Base-by-base conservation (phyloP, 2,329 filamentous ascomycete species). In the Paraphaeosphaeria sporulosa region DNA sequence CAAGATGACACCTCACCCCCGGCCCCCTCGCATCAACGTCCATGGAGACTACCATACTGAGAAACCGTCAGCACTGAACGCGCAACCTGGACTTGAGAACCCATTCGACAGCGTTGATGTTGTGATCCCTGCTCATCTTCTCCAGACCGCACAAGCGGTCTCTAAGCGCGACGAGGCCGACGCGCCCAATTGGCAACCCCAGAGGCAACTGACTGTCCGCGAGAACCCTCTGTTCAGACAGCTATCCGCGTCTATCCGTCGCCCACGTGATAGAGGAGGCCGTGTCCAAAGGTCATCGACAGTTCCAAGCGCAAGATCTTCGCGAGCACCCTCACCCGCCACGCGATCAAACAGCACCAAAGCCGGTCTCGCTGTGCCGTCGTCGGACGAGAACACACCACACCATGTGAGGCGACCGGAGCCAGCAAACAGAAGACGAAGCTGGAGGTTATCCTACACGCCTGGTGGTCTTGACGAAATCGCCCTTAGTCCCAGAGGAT, bases 121-220 rank as follows among this genome's bases (percentile, higher is more conserved):
- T 48, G 58, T 64, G 27, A 66, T 70, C 51, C 66, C 68, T 40
- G 65, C 63, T 17, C 66, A 70, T 50, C 68, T 70, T 21, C 57
- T 70, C 25, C 68, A 64, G 55, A 57, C 64, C 17, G 62, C 63
- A 40, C 61, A 57, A 6, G 57, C 64, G 47, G 62, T 61, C 32
- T 68, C 68, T 2, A 57, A 62, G 42, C 64, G 68, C 30, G 66
- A 69, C 32, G 58, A 54, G 19, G 52, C 46, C 36, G 56, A 59
- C 15, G 47, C 60, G 13, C 48, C 55, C 12, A 62, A 36, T 25
- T 70, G 68, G 68, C 60, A 64, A 7, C 64, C 65, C 47, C 61
- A 67, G 54, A 55, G 62, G 32, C 60, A 62, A 13, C 53, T 63
- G 34, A 59, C 51, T 38, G 57, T 61, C 4, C 53, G 40, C 19